Evolutionary conservation across 2,329 filamentous ascomycete genomes (phyloP), one percentile per base, ranked within the genome.

Genomic region (Chalaropsis thielavioides): DNA sequence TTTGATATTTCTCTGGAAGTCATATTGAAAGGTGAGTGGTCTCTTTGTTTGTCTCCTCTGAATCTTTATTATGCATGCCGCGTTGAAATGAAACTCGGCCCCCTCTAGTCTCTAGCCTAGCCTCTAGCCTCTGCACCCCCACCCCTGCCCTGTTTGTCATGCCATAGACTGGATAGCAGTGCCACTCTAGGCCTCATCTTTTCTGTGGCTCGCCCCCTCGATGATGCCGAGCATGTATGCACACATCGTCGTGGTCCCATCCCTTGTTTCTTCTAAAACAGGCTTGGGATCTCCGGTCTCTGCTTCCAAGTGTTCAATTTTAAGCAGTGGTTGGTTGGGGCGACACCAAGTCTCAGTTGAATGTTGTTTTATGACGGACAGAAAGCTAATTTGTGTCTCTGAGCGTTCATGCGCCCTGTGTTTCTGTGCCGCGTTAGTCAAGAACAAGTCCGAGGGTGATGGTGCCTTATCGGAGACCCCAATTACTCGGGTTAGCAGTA

Each of bases 1-100:
- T 56, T 68, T 61, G 64, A 68, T 51, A 61, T 68, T 51, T 56
- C 62, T 22, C 60, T 68, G 7, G 64, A 70, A 63, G 68, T 68
- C 10, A 51, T 62, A 11, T 62, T 69, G 38, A 59, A 67, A 38
- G 64, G 66, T 68, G 62, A 64, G 66, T 68, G 61, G 27, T 58
- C 54, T 38, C 19, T 58, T 13, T 38, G 1, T 58, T n/a, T 40
- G 43, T 61, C n/a, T 22, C 13, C 10, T 49, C 22, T 2, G 10
- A 7, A 27, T 38, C 27, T 64, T 17, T 35, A 17, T 17, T 35
- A n/a, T 61, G 31, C 19, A 27, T 31, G 2, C 7, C 3, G 7
- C 59, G 11, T 27, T 31, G 17, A n/a, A n/a, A 1, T 38, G 31
- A 35, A 35, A 3, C 35, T 27, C 60, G 31, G 38, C 4, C 38